Evolutionary conservation across 83 land plant species (phyloP).

Genomic region (Picea abies): DNA sequence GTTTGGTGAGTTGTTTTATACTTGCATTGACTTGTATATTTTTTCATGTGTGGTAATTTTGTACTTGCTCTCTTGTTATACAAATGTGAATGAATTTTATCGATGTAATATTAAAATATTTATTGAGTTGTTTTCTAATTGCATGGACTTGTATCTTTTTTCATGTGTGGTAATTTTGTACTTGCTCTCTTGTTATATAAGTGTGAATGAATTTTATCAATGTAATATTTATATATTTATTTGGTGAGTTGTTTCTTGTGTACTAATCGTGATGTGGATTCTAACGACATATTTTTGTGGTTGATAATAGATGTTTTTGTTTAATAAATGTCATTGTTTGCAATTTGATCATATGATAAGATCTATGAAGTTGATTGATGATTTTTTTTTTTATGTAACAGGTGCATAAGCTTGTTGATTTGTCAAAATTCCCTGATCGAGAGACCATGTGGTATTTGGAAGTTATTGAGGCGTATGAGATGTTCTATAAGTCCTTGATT

Average conservation of each 20-base stretch:
- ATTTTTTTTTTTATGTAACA: too few species aligned
- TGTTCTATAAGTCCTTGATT: slow-evolving; percentile 58
- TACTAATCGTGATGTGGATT: not conserved
- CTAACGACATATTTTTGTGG: too few species aligned
- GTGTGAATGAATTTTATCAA: not conserved
- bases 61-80: too few species aligned
- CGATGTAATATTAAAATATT: not conserved
- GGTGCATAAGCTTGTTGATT: slow-evolving; percentile 94
- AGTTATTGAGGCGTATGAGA: slow-evolving; percentile 73
- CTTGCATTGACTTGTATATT: not conserved
- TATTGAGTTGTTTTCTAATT: not conserved
- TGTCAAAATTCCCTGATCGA: slow-evolving; percentile 73
- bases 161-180: not conserved
- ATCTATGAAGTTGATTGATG: not conserved
- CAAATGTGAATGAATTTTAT: too few species aligned
- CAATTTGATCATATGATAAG: not conserved
- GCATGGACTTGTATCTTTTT: too few species aligned
- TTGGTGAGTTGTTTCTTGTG: not conserved
- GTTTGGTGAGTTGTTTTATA: not conserved
- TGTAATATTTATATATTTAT: not conserved
- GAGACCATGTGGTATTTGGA: slow-evolving; percentile 94
- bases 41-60: too few species aligned
- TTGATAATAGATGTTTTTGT: not conserved
- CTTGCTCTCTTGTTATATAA: not conserved
- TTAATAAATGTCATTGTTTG: not conserved